Percentiles rank a stretch among this genome's conserved stretches.
Conservation (phyloP, 2,329 filamentous ascomycete genomes). For the Aspergillus oerlinghausenensis region DNA sequence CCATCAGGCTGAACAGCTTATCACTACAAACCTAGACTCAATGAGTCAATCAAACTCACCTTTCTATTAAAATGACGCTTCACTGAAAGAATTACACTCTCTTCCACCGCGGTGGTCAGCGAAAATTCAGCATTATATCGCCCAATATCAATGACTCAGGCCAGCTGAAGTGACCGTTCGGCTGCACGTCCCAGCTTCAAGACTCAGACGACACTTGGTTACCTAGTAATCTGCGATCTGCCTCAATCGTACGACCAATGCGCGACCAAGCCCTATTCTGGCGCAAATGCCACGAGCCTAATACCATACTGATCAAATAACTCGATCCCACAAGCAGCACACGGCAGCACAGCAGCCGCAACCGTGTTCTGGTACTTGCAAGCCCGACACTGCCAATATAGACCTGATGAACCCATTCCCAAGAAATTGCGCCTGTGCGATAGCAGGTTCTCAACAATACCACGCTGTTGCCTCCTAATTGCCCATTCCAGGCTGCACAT, state of each 20-base stretch:
- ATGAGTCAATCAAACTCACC: too few species aligned
- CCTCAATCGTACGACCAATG: background rate
- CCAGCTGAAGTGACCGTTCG: background rate
- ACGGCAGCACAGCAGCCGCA: background rate
- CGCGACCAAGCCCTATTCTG: background rate
- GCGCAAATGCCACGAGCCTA: background rate
- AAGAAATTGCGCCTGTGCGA: background rate
- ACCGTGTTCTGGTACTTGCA: background rate
- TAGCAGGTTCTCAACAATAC: background rate
- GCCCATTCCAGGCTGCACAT: background rate
- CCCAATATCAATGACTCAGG: background rate
- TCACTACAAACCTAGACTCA: too few species aligned
- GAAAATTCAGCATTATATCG: too few species aligned
- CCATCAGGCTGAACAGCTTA: too few species aligned
- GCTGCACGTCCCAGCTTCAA: background rate
- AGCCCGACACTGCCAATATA: background rate
- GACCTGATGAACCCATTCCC: background rate
- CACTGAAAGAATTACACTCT: too few species aligned
- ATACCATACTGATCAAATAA: background rate
- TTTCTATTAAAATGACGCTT: too few species aligned
- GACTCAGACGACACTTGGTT: background rate
- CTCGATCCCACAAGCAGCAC: background rate
- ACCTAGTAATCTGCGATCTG: too few species aligned
- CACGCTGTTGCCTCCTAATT: background rate
- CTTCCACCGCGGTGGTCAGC: too few species aligned